phyloP scores from a whole-genome alignment of 768 basidiomycete species.

The Dacryopinax spathularia region DNA sequence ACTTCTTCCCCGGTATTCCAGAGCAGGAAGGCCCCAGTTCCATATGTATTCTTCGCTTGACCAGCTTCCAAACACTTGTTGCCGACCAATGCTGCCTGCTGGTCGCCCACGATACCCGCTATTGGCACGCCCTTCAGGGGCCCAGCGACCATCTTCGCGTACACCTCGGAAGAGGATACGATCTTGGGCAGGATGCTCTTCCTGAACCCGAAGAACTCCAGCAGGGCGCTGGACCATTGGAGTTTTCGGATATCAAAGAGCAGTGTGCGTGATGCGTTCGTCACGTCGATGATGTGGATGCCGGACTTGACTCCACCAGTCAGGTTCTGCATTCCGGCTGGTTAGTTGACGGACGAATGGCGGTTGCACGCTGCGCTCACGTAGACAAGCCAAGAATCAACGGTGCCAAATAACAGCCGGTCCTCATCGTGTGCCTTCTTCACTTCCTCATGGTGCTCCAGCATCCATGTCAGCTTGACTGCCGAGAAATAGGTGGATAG shows the following conservation, averaged over 20 bases:
- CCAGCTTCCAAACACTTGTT: conserved; percentile 88
- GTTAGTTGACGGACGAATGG: not conserved
- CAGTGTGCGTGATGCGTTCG: conserved; percentile 93
- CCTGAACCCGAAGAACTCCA: conserved; percentile 77
- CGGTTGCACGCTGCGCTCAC: conserved; percentile 28
- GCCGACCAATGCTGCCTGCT: conserved; percentile 90
- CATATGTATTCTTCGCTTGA: conserved; percentile 96
- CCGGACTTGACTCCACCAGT: conserved; percentile 55
- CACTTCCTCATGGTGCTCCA: conserved; percentile 69
- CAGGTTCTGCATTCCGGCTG: conserved; percentile 42
- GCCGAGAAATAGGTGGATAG: conserved; percentile 97
- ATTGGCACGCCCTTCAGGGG: conserved; percentile 53
- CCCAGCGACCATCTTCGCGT: conserved; percentile 47
- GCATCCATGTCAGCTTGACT: conserved; percentile 93
- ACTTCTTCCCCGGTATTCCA: conserved; percentile 87
- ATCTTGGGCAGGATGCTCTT: conserved; percentile 67
- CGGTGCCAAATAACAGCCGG: conserved; percentile 79
- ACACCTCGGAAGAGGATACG: conserved; percentile 84
- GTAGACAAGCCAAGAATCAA: conserved; percentile 93
- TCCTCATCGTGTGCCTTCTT: conserved; percentile 63
- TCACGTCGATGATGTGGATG: conserved; percentile 79
- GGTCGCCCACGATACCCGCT: conserved; percentile 91
- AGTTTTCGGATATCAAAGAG: conserved; percentile 72
- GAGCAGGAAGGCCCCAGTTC: conserved; percentile 89
- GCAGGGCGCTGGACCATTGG: conserved; percentile 66